phyloP scores from a whole-genome alignment of 163 green algal species.

The Scenedesmus sp. region DNA sequence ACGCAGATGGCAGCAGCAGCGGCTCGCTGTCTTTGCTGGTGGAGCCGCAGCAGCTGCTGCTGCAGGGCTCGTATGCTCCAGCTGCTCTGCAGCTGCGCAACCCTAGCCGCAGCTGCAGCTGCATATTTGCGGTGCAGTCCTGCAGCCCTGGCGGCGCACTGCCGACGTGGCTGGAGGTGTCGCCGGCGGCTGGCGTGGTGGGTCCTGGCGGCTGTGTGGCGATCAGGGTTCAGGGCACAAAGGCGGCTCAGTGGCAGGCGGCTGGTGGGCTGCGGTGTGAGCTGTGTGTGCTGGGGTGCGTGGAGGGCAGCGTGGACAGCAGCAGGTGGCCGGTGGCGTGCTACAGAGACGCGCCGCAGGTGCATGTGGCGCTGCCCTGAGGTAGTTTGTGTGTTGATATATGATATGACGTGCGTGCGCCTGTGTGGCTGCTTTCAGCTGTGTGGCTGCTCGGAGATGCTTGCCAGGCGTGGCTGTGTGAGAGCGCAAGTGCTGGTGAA shows the following conservation, averaged over 20 bases:
- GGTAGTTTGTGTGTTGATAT: neutral
- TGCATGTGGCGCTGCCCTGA: neutral
- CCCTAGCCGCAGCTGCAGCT: slow-evolving; percentile 12
- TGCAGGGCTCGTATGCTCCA: neutral
- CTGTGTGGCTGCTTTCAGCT: no score
- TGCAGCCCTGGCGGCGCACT: neutral
- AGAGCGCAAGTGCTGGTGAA: no score
- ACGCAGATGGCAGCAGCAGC: neutral
- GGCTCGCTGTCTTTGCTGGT: slow-evolving; percentile 3
- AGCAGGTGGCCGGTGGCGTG: neutral
- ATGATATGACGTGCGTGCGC: neutral
- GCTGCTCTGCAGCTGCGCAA: slow-evolving; percentile 11
- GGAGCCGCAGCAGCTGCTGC: neutral
- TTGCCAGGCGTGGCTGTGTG: no score
- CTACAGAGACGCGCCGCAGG: neutral
- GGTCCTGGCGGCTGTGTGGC: neutral
- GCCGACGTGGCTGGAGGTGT: slow-evolving; percentile 41
- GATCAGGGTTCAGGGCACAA: slow-evolving; percentile 17
- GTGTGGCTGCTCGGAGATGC: no score
- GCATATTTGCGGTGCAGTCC: neutral
- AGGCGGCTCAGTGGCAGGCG: neutral
- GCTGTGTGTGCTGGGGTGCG: slow-evolving; percentile 15
- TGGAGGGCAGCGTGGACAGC: slow-evolving; percentile 30
- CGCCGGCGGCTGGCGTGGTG: slow-evolving; percentile 19
- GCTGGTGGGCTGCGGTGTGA: neutral